Evolutionary conservation across 2,329 filamentous ascomycete species (phyloP).

Genomic region (Aspergillus vadensis): DNA sequence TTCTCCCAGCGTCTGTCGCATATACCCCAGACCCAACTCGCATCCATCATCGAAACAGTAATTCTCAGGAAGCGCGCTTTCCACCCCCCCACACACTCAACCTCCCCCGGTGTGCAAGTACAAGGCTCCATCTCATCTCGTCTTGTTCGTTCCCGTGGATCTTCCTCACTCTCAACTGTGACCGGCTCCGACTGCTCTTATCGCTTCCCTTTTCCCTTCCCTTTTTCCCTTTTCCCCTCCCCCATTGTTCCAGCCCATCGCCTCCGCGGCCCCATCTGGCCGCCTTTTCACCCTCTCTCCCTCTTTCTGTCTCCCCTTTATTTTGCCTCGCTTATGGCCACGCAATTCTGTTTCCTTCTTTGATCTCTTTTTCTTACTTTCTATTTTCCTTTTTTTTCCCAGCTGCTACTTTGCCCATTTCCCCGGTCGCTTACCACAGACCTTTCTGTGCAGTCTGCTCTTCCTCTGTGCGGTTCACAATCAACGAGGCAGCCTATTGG

Average conservation of each 20-base stretch:
- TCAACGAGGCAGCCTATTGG: slow-evolving; percentile 21
- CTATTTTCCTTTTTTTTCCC: slow-evolving; percentile 2
- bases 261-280: slow-evolving; percentile 19
- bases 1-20: not conserved
- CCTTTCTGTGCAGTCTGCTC: slow-evolving; percentile 20
- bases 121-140: too few relatives aligned
- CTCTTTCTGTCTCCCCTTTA: slow-evolving; percentile 8
- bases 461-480: slow-evolving; percentile 19
- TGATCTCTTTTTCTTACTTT: slow-evolving; percentile 1
- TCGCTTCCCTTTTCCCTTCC: not conserved
- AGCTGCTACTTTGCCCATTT: slow-evolving; percentile 1
- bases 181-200: slow-evolving; percentile 1
- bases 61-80: not conserved
- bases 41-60: not conserved
- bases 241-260: slow-evolving; percentile 16
- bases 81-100: not conserved
- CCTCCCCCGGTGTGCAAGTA: too few relatives aligned
- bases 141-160: too few relatives aligned
- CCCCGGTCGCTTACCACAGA: slow-evolving; percentile 18
- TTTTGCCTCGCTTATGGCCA: slow-evolving; percentile 25
- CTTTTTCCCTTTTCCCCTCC: slow-evolving; percentile 7
- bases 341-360: slow-evolving; percentile 18
- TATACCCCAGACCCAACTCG: not conserved
- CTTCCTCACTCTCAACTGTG: not conserved
- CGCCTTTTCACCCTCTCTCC: slow-evolving; percentile 5